Conservation (phyloP, 129 eudicot genomes). For the Centella asiatica region DNA sequence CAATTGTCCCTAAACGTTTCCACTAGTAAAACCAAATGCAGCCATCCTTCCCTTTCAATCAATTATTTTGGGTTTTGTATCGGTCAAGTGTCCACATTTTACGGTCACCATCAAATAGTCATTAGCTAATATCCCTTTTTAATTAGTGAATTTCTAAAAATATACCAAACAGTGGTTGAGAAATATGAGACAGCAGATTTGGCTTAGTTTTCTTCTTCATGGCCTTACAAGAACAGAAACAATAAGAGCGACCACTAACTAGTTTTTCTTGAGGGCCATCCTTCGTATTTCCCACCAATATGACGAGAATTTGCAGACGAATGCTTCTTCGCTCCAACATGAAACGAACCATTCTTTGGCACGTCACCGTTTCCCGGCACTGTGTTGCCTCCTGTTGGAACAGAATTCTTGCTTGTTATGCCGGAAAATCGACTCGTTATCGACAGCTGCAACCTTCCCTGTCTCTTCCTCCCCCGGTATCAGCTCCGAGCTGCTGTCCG, state of each 20-base stretch:
- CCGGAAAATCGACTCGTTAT: slow-evolving; percentile 22
- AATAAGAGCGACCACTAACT: background rate
- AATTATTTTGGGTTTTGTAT: no score
- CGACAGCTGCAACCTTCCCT: slow-evolving; percentile 17
- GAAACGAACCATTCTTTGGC: slow-evolving; percentile 32
- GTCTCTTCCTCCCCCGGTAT: slow-evolving; percentile 3
- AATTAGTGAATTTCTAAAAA: slow-evolving; percentile 4
- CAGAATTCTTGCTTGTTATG: slow-evolving; percentile 45
- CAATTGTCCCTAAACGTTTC: no score
- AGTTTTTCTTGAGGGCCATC: slow-evolving; percentile 10
- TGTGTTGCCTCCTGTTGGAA: slow-evolving; percentile 39
- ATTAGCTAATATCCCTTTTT: background rate
- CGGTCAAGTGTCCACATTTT: slow-evolving; percentile 15
- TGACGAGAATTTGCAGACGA: slow-evolving; percentile 30
- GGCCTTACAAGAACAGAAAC: background rate
- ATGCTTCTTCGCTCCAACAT: slow-evolving; percentile 16
- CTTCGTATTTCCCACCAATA: background rate
- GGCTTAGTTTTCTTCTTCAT: slow-evolving; percentile 8
- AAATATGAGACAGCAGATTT: background rate
- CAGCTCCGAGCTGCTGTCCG: slow-evolving; percentile 1
- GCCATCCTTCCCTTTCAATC: no score
- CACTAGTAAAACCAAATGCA: no score
- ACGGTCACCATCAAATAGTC: slow-evolving; percentile 14
- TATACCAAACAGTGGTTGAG: background rate
- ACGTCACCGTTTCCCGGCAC: slow-evolving; percentile 31